Base-by-base conservation (phyloP, 331 rosid genomes). In the Saraca asoca region DNA sequence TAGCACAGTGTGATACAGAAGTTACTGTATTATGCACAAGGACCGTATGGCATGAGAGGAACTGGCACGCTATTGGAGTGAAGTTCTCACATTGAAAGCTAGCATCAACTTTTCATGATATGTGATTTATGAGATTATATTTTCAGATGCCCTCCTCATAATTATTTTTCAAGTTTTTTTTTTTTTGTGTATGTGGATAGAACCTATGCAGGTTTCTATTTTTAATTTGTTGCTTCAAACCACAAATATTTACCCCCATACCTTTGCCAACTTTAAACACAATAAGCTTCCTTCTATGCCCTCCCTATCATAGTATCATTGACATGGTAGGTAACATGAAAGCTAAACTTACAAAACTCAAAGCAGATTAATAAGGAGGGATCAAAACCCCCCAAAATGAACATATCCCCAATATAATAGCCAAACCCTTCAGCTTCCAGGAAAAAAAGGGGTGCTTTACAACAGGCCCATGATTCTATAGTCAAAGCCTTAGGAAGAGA, bases 251-350 rank as follows among this genome's bases (percentile, higher is more conserved):
- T 15, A 16, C 17, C 62, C 44, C 38, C 48, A 12, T 58, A 16
- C 64, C 31, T 37, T 35, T 19, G 13, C 9, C 49, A 61, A 17
- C 66, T 60, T 59, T 39, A 59, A 18, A 18, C 17, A 39, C 17
- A 16, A 38, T 15, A 9, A 9, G 9, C 9, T 16, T 14, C 9
- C 17, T 0, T 1, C 10, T 31, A 38, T 17, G 9, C 10, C 31
- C 29, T 9, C 43, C 8, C n/a, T 14, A 14, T 14, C 6, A 8
- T 2, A 10, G 2, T 58, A 0, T 0, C 7, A 10, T 15, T 58
- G 29, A 58, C n/a, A 58, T 58, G 63, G 8, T 58, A 8, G 24
- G 14, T 46, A 35, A 57, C 44, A 57, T 8, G 44, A 35, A 35
- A 35, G 38, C 37, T 54, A 58, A 58, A 11, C 48, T 58, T 50